Conservation (phyloP, 108 stramenopile species). For the Asterionellopsis glacialis region DNA sequence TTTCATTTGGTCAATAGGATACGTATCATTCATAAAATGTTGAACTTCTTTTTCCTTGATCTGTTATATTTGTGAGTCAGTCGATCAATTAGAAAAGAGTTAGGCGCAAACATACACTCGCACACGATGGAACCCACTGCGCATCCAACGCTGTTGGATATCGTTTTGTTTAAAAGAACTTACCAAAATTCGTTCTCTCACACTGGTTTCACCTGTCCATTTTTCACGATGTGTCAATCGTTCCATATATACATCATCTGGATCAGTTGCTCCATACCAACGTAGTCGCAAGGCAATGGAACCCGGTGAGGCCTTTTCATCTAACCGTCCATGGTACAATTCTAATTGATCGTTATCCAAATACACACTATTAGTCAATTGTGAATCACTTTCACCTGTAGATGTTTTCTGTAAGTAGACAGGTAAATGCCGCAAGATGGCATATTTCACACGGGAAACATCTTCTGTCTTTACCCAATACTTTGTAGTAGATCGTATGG, state of each 20-base stretch:
- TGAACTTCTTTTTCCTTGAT: conserved; percentile 78
- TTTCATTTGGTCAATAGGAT: conserved; percentile 80
- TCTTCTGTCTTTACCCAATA: conserved; percentile 98
- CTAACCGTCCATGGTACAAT: conserved; percentile 90
- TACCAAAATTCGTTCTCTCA: conserved; percentile 95
- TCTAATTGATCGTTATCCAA: conserved; percentile 89
- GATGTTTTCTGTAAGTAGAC: conserved; percentile 90
- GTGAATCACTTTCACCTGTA: conserved; percentile 87
- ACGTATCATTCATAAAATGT: conserved; percentile 73
- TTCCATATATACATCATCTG: conserved; percentile 90
- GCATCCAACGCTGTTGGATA: no score
- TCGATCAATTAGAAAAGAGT: neutral
- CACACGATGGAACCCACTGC: no score
- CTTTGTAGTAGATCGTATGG: conserved; percentile 85
- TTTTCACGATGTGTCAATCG: conserved; percentile 98
- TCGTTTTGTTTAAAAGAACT: no score
- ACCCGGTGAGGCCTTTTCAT: conserved; percentile 69
- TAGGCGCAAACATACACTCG: no score
- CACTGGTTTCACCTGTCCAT: conserved; percentile 93
- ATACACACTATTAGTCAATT: conserved; percentile 73
- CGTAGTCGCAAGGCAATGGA: conserved; percentile 92
- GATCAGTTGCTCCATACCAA: conserved; percentile 92
- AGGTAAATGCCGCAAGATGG: conserved; percentile 89
- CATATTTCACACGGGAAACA: conserved; percentile 89
- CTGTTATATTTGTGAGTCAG: conserved; percentile 12